A percentile compares a stretch with the other conserved stretches of the same genome.
Evolutionary conservation across 495 filamentous ascomycete species (phyloP).

Genomic region (Saxophila tyrrhenica): DNA sequence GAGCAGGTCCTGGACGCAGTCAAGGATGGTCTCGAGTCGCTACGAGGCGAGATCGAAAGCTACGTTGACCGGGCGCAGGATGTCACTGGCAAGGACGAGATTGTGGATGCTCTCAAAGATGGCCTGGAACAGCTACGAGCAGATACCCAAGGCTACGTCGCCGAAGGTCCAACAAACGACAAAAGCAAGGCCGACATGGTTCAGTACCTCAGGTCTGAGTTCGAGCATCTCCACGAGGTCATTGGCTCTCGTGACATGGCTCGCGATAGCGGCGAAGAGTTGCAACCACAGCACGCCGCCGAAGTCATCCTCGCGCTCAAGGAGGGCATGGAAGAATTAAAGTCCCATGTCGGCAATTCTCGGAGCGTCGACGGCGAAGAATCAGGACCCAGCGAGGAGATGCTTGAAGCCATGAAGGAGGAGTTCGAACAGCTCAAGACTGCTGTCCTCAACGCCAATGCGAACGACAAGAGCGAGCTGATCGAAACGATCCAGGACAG

Average conservation of each 20-base stretch:
- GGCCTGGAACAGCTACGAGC: slow-evolving; percentile 62
- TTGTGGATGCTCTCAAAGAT: slow-evolving; percentile 60
- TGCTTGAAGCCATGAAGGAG: slow-evolving; percentile 32
- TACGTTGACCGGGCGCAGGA: slow-evolving; percentile 62
- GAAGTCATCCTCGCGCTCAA: slow-evolving; percentile 26
- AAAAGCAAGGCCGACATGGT: slow-evolving; percentile 44
- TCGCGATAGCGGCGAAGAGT: slow-evolving; percentile 4
- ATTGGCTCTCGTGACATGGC: slow-evolving; percentile 9
- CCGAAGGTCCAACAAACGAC: slow-evolving; percentile 34
- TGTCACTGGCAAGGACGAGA: slow-evolving; percentile 60
- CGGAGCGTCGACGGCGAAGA: slow-evolving; percentile 19
- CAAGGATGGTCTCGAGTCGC: slow-evolving; percentile 69
- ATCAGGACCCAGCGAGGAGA: slow-evolving; percentile 29
- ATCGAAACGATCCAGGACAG: slow-evolving; percentile 27
- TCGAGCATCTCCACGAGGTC: slow-evolving; percentile 45
- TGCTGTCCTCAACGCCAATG: slow-evolving; percentile 21
- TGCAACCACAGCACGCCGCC: slow-evolving; percentile 15
- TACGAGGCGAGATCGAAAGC: slow-evolving; percentile 69
- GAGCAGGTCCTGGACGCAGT: slow-evolving; percentile 75
- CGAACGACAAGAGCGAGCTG: slow-evolving; percentile 29
- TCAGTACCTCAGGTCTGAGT: slow-evolving; percentile 63
- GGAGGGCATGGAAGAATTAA: slow-evolving; percentile 27
- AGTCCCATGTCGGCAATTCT: slow-evolving; percentile 17
- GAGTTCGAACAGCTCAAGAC: slow-evolving; percentile 52
- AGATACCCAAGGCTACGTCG: slow-evolving; percentile 56